Evolutionary conservation across 2,329 filamentous ascomycete genomes (phyloP), one percentile per base, ranked within the genome.

Genomic region (Microsporum canis): DNA sequence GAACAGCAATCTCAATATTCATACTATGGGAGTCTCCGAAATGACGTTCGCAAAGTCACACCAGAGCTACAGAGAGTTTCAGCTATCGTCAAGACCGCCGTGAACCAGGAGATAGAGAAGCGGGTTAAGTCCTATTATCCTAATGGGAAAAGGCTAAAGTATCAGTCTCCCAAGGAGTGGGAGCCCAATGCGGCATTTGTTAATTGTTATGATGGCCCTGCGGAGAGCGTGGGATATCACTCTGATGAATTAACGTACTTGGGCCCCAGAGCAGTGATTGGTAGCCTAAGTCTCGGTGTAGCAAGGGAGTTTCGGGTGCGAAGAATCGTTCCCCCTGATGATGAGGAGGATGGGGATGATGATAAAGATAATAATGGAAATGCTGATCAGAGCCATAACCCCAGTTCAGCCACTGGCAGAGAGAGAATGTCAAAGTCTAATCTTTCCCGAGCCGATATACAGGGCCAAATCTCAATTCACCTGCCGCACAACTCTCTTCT

Each of bases 401-500:
- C 6, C 65, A 70, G 1, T 59, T 43, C 12, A 55, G 53, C 17
- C 62, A 59, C 5, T 31, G 31, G 57, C 31, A 57, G 14, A 38
- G 23, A 34, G 60, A 53, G 61, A 45, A 63, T 64, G 36, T 63
- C 31, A 34, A 55, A 55, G 23, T n/a, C 12, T n/a, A 8, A 29
- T 23, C 59, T 61, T 58, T 57, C 63, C 8, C 69, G 70, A 10
- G 77, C 82, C 1, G 87, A 94, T 65, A 80, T 82, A 0, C 84
- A 88, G 68, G 92, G 91, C 3, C 91, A 96, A 71, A 92, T 97
- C 62, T 85, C 90, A 0, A 94, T 97, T 49, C 90, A 96, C 67
- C 83, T 97, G 0, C 92, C 92, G 0, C 94, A 97, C 73, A 97
- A 97, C 72, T 95, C 89, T 0, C 81, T 97, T 0, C 80, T 99